Evolutionary conservation across 768 basidiomycete species (phyloP).

Genomic region (Pleurotus cornucopiae): DNA sequence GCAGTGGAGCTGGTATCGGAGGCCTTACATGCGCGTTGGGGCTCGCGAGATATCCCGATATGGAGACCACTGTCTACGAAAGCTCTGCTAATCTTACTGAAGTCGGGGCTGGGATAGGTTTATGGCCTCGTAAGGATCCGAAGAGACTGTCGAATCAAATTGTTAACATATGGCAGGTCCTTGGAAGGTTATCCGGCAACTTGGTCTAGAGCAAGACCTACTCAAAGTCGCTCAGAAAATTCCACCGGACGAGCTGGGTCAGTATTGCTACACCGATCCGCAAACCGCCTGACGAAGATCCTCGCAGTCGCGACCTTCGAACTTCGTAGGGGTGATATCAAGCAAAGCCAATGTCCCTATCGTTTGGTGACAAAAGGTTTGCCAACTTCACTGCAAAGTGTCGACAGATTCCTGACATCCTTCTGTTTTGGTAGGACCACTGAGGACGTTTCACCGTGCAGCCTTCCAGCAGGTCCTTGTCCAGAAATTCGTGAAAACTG

Average conservation of each 20-base stretch:
- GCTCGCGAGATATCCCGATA: conserved; percentile 45
- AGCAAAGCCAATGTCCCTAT: conserved; percentile 48
- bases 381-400: conserved; percentile 9
- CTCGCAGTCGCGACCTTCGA: conserved; percentile 44
- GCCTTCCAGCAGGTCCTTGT: conserved; percentile 64
- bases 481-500: conserved; percentile 38
- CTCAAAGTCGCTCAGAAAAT: conserved; percentile 32
- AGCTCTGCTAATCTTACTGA: conserved; percentile 44
- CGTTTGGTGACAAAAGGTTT: conserved; percentile 54
- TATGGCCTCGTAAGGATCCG: conserved; percentile 40
- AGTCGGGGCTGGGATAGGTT: conserved; percentile 59
- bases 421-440: conserved; percentile 7
- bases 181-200: conserved; percentile 42
- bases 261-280: neutral
- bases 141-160: neutral
- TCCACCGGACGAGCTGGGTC: conserved; percentile 34
- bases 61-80: conserved; percentile 57
- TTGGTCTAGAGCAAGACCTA: conserved; percentile 44
- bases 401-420: neutral
- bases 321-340: conserved; percentile 55
- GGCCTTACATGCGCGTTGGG: conserved; percentile 43
- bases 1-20: conserved; percentile 50
- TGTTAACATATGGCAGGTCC: conserved; percentile 26
- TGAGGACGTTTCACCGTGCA: conserved; percentile 58
- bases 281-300: conserved; percentile 2